Percentiles rank a stretch among this genome's conserved stretches.
These are phyloP conservation scores for Penicillium roqueforti DNA, from an alignment of 495 filamentous ascomycete genomes.

Conservation along the genomic window DNA sequence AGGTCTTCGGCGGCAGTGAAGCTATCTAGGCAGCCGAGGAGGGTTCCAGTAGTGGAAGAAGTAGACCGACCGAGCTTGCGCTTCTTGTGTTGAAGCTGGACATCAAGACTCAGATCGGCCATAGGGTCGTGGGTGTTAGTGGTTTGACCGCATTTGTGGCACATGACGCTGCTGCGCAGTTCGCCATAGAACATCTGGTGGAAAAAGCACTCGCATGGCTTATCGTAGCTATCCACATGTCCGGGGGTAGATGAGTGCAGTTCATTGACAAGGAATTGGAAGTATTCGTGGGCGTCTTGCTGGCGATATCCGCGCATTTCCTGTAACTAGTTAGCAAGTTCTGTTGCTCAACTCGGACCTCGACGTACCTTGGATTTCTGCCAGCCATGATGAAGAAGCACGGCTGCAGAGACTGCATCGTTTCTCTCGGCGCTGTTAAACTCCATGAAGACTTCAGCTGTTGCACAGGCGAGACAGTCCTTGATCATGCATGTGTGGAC, in stretches of 20 bases:
- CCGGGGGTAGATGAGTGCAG: constrained; percentile 55
- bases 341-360: not conserved
- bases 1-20: constrained; percentile 69
- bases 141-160: constrained; percentile 71
- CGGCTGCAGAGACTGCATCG: constrained; percentile 78
- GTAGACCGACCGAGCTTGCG: constrained; percentile 44
- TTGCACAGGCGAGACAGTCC: constrained; percentile 76
- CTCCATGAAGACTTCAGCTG: constrained; percentile 88
- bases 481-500: constrained; percentile 55
- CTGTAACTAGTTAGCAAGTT: constrained; percentile 45
- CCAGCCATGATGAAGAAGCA: constrained; percentile 55
- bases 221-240: constrained; percentile 49
- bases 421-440: constrained; percentile 78
- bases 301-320: constrained; percentile 87
- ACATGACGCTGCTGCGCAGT: constrained; percentile 80
- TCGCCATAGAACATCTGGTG: constrained; percentile 87
- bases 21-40: constrained; percentile 75
- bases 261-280: constrained; percentile 85
- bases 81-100: constrained; percentile 55
- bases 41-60: constrained; percentile 46
- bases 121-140: constrained; percentile 79
- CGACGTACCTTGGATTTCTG: constrained; percentile 21
- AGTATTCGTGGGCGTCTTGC: constrained; percentile 94
- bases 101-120: constrained; percentile 77
- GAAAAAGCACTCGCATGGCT: constrained; percentile 77